Evolutionary conservation across 768 basidiomycete genomes (phyloP), one percentile per base, ranked within the genome.

Genomic region (Boletus tylopilopsis): DNA sequence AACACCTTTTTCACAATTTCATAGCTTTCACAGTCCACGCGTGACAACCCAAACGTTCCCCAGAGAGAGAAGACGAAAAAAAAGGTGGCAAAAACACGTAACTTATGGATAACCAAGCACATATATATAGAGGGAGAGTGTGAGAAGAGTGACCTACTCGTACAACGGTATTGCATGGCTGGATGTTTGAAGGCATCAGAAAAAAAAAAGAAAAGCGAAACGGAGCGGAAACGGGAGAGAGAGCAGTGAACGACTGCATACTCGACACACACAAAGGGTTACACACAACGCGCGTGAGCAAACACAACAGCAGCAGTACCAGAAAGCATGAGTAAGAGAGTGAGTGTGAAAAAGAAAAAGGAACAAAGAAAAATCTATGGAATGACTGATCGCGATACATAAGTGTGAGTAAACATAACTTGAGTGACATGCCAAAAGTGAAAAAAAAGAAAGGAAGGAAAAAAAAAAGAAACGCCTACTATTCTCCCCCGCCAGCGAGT

Each of bases 401-500:
- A 40, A 10, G 34, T 12, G 15, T 6, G 5, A 18, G 11, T 39
- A 36, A 38, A 22, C 21, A 21, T 27, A n/a, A 7, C 33, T 12
- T n/a, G n/a, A n/a, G 32, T 18, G 41, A 27, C 23, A 41, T 30
- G 29, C 12, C 10, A 13, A 5, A 30, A 30, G 15, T 23, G 11
- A 3, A 10, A 19, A 12, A 11, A 27, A 23, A 3, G 11, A n/a
- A n/a, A n/a, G n/a, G n/a, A n/a, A n/a, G n/a, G n/a, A 30, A 30
- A 30, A 30, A 30, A 30, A 30, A 6, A 12, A 30, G 12, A 12
- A 30, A 30, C 8, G 29, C 25, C 8, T 9, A 7, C 24, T 3
- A 76, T 32, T 76, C 73, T 44, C 74, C 75, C 46, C 78, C 80
- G 49, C 89, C 89, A 22, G 94, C 95, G 56, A 98, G 76, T 73